Percentiles rank a stretch among this genome's conserved stretches.
phyloP scores from a whole-genome alignment of 202 grass and related monocot species.

The Eragrostis tef region DNA sequence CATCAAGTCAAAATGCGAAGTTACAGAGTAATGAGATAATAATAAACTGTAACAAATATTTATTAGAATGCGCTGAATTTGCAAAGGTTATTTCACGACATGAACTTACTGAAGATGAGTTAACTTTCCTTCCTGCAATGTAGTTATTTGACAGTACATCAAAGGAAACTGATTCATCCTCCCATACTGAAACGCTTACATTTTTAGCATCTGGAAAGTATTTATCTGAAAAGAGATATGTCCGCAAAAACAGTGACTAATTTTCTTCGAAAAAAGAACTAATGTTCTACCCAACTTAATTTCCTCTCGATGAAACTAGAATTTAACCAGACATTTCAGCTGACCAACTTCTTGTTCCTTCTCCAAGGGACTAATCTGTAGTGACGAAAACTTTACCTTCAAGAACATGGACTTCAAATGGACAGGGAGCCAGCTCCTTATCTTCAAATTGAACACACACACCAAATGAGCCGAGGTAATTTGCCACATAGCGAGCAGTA shows the following conservation, averaged over 20 bases:
- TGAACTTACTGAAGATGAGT: slow-evolving; percentile 68
- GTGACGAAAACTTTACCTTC: slow-evolving; percentile 49
- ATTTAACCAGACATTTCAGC: background rate
- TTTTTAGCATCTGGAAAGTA: slow-evolving; percentile 67
- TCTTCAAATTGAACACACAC: slow-evolving; percentile 63
- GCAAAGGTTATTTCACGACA: background rate
- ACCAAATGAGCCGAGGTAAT: slow-evolving; percentile 54
- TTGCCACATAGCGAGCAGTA: slow-evolving; percentile 56
- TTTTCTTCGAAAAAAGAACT: background rate
- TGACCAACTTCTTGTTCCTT: slow-evolving; percentile 10
- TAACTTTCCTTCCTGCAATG: slow-evolving; percentile 53
- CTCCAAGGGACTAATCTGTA: background rate
- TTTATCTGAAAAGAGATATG: slow-evolving; percentile 57
- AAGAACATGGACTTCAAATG: slow-evolving; percentile 62
- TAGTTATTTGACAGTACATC: slow-evolving; percentile 72
- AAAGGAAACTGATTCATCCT: slow-evolving; percentile 68
- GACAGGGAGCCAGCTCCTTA: slow-evolving; percentile 62
- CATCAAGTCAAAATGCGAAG: slow-evolving; percentile 26
- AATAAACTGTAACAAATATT: slow-evolving; percentile 21
- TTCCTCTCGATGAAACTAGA: background rate
- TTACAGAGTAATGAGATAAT: background rate
- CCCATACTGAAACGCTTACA: slow-evolving; percentile 73
- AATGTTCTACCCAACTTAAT: background rate
- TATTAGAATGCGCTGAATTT: background rate
- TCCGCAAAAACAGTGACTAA: background rate